These are phyloP conservation scores for Papiliotrema laurentii DNA, from an alignment of 1,284 basidiomycete species.

Conservation along the genomic window DNA sequence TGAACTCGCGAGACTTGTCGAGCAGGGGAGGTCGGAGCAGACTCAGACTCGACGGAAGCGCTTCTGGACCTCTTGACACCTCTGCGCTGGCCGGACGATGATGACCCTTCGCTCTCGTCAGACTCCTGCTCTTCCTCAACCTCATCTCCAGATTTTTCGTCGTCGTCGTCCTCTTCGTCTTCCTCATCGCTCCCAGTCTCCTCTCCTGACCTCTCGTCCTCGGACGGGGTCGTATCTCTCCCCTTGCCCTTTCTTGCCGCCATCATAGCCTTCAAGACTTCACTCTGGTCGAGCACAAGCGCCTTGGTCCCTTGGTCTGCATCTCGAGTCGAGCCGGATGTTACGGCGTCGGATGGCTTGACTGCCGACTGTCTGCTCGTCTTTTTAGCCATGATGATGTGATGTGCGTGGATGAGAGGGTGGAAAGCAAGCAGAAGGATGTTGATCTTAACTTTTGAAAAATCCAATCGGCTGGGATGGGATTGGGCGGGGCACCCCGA, in stretches of 20 bases:
- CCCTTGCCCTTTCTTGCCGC: constrained; percentile 43
- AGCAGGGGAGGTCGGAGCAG: not conserved
- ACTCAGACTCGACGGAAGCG: not conserved
- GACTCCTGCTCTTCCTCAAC: too few relatives aligned
- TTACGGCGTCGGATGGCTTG: too few relatives aligned
- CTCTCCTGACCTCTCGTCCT: constrained; percentile 11
- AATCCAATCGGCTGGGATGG: not conserved
- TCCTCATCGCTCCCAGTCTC: constrained; percentile 5
- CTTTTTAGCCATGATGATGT: constrained; percentile 1
- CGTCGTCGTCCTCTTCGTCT: constrained; percentile 13
- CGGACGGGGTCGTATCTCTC: constrained; percentile 14
- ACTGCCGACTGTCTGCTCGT: too few relatives aligned
- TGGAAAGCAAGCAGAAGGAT: not conserved
- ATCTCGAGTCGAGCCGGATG: too few relatives aligned
- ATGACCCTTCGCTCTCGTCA: not conserved
- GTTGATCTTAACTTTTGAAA: not conserved
- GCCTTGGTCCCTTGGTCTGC: too few relatives aligned
- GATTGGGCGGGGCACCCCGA: too few relatives aligned
- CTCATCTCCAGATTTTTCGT: constrained; percentile 7
- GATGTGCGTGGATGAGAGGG: not conserved
- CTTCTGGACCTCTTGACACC: not conserved
- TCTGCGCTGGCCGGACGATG: not conserved
- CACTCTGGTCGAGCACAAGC: constrained; percentile 32
- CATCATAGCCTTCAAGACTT: constrained; percentile 41
- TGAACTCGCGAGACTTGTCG: too few relatives aligned